phyloP scores from a whole-genome alignment of 2,329 filamentous ascomycete genomes.

The Colletotrichum cordylinicola region DNA sequence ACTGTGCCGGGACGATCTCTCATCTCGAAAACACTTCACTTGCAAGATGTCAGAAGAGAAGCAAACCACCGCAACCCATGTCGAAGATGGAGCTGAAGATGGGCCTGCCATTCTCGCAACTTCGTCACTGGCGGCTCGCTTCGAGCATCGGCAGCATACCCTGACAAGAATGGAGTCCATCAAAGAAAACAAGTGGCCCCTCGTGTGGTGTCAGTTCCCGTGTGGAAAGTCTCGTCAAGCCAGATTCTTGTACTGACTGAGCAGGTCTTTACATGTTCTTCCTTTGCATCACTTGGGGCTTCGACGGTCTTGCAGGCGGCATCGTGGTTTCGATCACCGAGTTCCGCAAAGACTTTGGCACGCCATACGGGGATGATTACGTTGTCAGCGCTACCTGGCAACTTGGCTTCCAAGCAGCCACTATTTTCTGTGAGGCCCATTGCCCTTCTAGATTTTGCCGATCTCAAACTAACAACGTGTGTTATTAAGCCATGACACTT shows the following conservation, averaged over 20 bases:
- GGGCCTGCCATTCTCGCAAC: not conserved
- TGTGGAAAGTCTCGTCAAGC: not conserved
- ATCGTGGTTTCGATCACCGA: conserved; percentile 43
- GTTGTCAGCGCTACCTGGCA: conserved; percentile 44
- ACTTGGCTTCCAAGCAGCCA: conserved; percentile 42
- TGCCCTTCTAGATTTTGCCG: not conserved
- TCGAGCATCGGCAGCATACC: conserved; percentile 8
- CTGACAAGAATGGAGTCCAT: conserved; percentile 3
- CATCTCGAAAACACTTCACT: not conserved
- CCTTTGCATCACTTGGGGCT: conserved; percentile 26
- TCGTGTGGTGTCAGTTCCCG: not conserved
- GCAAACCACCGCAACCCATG: not conserved
- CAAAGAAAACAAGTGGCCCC: not conserved
- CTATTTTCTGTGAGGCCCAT: conserved; percentile 31
- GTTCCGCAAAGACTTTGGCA: conserved; percentile 47
- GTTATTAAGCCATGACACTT: not conserved
- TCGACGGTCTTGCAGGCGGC: conserved; percentile 40
- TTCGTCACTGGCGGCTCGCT: not conserved
- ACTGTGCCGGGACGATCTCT: not conserved
- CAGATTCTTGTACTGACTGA: not conserved
- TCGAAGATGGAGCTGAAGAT: not conserved
- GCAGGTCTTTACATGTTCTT: conserved; percentile 22
- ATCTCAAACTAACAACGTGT: not conserved
- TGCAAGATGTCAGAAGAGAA: not conserved
- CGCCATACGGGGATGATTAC: conserved; percentile 36